Conservation (phyloP, 305 asterid species). For the Fraxinus xanthoxyloides region DNA sequence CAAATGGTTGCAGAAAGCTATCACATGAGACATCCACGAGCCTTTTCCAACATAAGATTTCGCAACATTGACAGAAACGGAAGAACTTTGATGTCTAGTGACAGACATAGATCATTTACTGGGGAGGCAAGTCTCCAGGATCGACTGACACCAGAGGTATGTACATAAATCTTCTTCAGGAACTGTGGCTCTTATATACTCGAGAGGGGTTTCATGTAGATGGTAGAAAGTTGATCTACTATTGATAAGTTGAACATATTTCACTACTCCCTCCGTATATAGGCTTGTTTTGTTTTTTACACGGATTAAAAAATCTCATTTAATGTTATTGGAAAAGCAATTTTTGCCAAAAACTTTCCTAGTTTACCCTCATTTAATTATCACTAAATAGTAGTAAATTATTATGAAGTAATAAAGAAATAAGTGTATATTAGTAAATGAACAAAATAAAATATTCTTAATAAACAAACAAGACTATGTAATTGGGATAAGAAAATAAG, state of each 20-base stretch:
- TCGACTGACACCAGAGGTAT: conserved; percentile 45
- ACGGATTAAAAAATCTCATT: too few relatives aligned
- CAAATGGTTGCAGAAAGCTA: conserved; percentile 44
- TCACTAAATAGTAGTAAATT: too few relatives aligned
- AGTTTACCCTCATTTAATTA: too few relatives aligned
- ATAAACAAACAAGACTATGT: too few relatives aligned
- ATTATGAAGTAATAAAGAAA: too few relatives aligned
- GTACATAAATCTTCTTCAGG: conserved; percentile 16
- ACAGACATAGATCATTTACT: conserved; percentile 49
- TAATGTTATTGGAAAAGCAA: too few relatives aligned
- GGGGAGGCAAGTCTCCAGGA: conserved; percentile 47
- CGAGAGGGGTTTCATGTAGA: neutral
- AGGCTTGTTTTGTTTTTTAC: too few relatives aligned
- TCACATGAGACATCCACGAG: conserved; percentile 47
- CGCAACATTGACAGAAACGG: conserved; percentile 47
- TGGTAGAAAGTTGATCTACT: conserved; percentile 1
- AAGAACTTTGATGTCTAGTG: conserved; percentile 33
- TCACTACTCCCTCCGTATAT: too few relatives aligned
- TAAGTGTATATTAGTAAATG: too few relatives aligned
- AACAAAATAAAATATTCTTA: too few relatives aligned
- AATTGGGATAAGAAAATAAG: too few relatives aligned
- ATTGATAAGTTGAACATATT: neutral
- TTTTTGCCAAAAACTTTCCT: too few relatives aligned
- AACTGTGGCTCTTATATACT: neutral
- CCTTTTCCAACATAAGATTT: conserved; percentile 40